Base-by-base conservation (phyloP, 805 yeast species). In the Scheffersomyces amazonensis region DNA sequence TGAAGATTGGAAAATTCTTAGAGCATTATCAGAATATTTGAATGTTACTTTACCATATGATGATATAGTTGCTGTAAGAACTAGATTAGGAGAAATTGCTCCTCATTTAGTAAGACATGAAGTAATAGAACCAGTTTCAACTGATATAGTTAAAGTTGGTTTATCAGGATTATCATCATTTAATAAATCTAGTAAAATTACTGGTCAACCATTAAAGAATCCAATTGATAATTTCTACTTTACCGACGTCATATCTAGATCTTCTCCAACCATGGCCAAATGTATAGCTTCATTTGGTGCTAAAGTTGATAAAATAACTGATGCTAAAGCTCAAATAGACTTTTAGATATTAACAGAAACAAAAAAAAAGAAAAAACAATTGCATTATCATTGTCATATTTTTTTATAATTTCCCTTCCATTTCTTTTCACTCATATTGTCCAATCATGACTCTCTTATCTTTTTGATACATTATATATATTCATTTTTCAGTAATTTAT, bases 251-350 rank as follows among this genome's bases (percentile, higher is more conserved):
- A 83, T 87, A 49, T 83, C 95, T 17, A 78, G 95, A 71, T 79
- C 87, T 40, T 87, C 95, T 35, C 87, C 88, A 48, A 87, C 95
- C 21, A 87, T 87, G 95, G 95, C 95, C 30, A 82, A 76, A 66
- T 84, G 95, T 71, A 80, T 88, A 42, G 75, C 83, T 38, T 68
- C 83, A 40, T 81, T 82, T 55, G 87, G 87, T 37, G 76, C 82
- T 40, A 75, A 78, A 64, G 69, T 79, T 47, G 86, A 80, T 47
- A 80, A 80, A 59, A 61, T 70, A 38, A 58, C 59, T 42, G 84
- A 79, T 59, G 75, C 60, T 35, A 60, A 58, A 43, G 73, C 74
- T 35, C 65, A 62, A 44, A 56, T 68, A 48, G 61, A 61, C 54
- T 57, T 60, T 47, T 60, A 55, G 43, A 34, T 29, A 16, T 4